These are phyloP conservation scores for Psidium friedrichsthalianum DNA, from an alignment of 345 rosid species.

Conservation along the genomic window DNA sequence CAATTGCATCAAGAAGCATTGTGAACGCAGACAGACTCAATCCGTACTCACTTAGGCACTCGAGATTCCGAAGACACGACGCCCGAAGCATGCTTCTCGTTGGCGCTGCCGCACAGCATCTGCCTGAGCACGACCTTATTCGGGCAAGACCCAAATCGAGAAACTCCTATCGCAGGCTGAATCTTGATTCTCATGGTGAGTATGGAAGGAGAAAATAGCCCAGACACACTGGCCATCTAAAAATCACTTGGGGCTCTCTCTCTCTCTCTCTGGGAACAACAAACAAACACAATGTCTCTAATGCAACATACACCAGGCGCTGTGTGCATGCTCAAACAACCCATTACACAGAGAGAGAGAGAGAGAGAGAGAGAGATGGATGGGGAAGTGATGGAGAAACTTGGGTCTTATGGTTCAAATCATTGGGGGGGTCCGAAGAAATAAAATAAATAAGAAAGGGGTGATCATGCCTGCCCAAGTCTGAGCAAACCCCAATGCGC, in stretches of 20 bases:
- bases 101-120: slow-evolving; percentile 46
- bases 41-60: slow-evolving; percentile 2
- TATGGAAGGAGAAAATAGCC: slow-evolving; percentile 51
- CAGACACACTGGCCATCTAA: slow-evolving; percentile 77
- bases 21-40: not conserved
- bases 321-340: not conserved
- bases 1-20: not conserved
- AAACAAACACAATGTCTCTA: not conserved
- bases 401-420: not conserved
- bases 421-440: slow-evolving; percentile 29
- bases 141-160: slow-evolving; percentile 60
- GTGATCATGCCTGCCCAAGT: slow-evolving; percentile 29
- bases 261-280: not conserved
- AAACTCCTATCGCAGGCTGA: slow-evolving; percentile 33
- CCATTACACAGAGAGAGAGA: slow-evolving; percentile 1
- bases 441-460: not conserved
- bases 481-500: slow-evolving; percentile 42
- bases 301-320: not conserved
- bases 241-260: not conserved
- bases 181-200: slow-evolving; percentile 26
- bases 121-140: slow-evolving; percentile 22
- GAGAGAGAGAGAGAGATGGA: not conserved
- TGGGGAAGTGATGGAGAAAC: not conserved
- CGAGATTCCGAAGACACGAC: not conserved
- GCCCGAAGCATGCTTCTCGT: slow-evolving; percentile 2